Evolutionary conservation across 2,329 filamentous ascomycete species (phyloP), one percentile per base, ranked within the genome.

Genomic region (Dactylellina parvicollis): DNA sequence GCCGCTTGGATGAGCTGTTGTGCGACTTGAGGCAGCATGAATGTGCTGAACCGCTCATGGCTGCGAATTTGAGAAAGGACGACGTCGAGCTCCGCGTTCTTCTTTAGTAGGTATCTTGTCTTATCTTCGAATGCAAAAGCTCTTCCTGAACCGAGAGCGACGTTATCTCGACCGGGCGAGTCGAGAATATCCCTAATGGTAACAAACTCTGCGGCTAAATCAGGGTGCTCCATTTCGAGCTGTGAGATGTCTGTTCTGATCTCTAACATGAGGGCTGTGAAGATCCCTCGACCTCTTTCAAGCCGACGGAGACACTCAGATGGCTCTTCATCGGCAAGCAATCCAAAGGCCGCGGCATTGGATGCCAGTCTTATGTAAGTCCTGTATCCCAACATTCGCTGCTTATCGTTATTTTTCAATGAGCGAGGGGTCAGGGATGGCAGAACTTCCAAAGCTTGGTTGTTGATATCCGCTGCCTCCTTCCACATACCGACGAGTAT

Each of bases 241-340:
- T 26, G 14, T 36, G 42, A 50, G 16, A 67, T 55, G 60, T 77
- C 74, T 0, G 57, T 59, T 1, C 77, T 76, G 12, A 79, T 75
- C 18, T 78, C 71, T 7, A 71, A 1, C 1, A 78, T 46, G 22
- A 74, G 74, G n/a, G 65, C 65, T 1, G 75, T 67, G 18, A 80
- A 18, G 4, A 79, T 65, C 1, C 77, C 78, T 8, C 79, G 77
- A 9, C 78, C 78, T 0, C 49, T 57, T 46, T 80, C 79, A 1
- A 80, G 71, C 1, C 77, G 46, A 8, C 65, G 16, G 0, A 79
- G 16, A 0, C 76, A 77, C 10, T 28, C 38, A 26, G 36, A n/a
- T 1, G 75, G 38, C 0, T 28, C 44, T 44, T 76, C 69, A 9
- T 34, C 47, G 8, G 54, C 50, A 9, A 52, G 16, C n/a, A 79